phyloP scores from a whole-genome alignment of 106 monocot genomes.

The Amphibolis antarctica region DNA sequence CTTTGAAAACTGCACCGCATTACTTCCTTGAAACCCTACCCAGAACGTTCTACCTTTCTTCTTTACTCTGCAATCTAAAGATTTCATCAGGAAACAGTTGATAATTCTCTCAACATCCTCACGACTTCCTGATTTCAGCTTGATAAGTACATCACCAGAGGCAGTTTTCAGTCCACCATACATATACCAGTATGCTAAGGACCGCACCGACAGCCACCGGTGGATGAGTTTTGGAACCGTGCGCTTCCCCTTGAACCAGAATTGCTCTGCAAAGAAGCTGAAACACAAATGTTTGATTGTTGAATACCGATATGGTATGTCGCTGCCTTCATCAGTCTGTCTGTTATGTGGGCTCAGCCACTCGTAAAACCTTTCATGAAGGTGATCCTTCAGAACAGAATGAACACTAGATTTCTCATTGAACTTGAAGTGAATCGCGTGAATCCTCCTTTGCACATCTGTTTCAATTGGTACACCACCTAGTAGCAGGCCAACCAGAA shows the following conservation, averaged over 20 bases:
- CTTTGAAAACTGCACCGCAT: conserved; percentile 51
- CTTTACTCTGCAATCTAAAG: conserved; percentile 55
- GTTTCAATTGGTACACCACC: conserved; percentile 51
- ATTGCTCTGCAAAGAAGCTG: conserved; percentile 67
- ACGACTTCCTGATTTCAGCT: conserved; percentile 39
- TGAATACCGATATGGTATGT: conserved; percentile 43
- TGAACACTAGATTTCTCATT: conserved; percentile 39
- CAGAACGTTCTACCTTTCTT: conserved; percentile 66
- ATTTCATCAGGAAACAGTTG: conserved; percentile 40
- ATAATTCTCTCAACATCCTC: conserved; percentile 58
- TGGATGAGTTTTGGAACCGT: conserved; percentile 66
- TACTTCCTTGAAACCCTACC: conserved; percentile 68
- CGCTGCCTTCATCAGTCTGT: conserved; percentile 17
- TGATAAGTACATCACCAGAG: conserved; percentile 69
- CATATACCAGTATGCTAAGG: conserved; percentile 96
- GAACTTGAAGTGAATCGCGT: conserved; percentile 56
- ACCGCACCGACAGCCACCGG: conserved; percentile 64
- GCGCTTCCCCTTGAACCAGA: conserved; percentile 33
- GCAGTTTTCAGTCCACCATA: conserved; percentile 52
- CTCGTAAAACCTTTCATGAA: conserved; percentile 63
- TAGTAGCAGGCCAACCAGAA: conserved; percentile 73
- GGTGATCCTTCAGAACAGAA: conserved; percentile 42
- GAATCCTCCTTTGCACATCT: conserved; percentile 34
- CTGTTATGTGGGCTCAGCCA: conserved; percentile 44
- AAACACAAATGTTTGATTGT: conserved; percentile 56